phyloP scores from a whole-genome alignment of 2,329 filamentous ascomycete genomes.

The Orbilia javanica region DNA sequence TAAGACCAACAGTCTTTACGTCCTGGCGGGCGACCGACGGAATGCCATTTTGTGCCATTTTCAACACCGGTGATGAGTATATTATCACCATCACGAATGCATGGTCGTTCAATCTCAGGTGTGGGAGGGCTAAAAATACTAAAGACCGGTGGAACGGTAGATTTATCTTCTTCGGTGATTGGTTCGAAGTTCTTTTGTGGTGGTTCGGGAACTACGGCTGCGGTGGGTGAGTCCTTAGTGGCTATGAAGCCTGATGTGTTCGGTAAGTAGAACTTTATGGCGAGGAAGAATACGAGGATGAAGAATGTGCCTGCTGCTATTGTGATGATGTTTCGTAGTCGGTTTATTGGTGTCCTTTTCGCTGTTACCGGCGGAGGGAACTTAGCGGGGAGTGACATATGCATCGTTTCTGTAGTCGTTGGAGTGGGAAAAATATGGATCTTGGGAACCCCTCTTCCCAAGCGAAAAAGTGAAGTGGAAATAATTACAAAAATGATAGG shows the following conservation, averaged over 20 bases:
- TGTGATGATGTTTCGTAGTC: background rate
- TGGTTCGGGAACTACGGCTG: background rate
- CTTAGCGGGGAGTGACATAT: conserved; percentile 5
- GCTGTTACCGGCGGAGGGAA: background rate
- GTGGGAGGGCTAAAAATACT: conserved; percentile 12
- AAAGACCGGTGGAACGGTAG: background rate
- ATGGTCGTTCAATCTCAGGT: conserved; percentile 13
- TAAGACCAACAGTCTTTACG: conserved; percentile 19
- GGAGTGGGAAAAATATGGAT: background rate
- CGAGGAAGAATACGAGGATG: background rate
- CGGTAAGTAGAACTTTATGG: background rate
- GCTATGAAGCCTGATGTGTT: background rate
- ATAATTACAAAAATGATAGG: background rate
- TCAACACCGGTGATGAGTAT: conserved; percentile 17
- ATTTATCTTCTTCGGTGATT: background rate
- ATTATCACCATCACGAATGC: conserved; percentile 20
- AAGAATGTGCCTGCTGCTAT: background rate
- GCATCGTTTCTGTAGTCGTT: background rate
- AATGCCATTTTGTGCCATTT: conserved; percentile 34
- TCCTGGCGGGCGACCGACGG: conserved; percentile 30
- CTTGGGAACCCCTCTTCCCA: background rate
- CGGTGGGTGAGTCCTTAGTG: background rate
- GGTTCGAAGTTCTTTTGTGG: background rate
- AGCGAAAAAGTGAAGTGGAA: background rate
- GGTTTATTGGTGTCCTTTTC: background rate